phyloP scores from a whole-genome alignment of 495 filamentous ascomycete genomes.

The Cetradonia linearis region DNA sequence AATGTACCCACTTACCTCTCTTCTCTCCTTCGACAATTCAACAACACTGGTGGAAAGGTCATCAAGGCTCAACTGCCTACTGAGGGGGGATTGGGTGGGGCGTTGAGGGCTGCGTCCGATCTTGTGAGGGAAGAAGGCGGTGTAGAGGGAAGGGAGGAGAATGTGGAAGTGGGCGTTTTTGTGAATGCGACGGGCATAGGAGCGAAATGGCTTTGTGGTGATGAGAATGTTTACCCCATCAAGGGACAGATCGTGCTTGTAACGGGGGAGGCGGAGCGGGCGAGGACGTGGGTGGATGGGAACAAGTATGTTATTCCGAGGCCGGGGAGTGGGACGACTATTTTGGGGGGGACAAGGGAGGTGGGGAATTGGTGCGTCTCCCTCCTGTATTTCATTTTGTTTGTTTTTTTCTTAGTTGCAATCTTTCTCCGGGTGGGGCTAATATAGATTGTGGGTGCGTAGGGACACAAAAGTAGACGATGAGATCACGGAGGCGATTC shows the following conservation, averaged over 20 bases:
- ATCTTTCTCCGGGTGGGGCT: neutral
- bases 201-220: constrained; percentile 30
- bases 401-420: neutral
- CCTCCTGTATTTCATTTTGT: too few relatives aligned
- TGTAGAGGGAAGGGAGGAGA: neutral
- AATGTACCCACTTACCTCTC: constrained; percentile 28
- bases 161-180: constrained; percentile 29
- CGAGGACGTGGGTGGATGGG: constrained; percentile 10
- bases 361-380: constrained; percentile 27
- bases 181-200: constrained; percentile 40
- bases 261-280: constrained; percentile 14
- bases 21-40: constrained; percentile 21
- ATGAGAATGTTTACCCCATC: constrained; percentile 35
- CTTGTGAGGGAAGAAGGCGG: neutral
- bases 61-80: constrained; percentile 15
- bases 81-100: neutral
- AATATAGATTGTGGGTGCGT: constrained; percentile 4
- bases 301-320: constrained; percentile 27
- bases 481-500: constrained; percentile 28
- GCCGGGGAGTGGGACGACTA: constrained; percentile 28
- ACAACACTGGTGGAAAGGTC: constrained; percentile 19
- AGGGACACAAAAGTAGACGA: constrained; percentile 24
- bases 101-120: neutral
- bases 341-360: constrained; percentile 34
- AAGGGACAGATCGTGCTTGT: constrained; percentile 30